Evolutionary conservation across 352 stramenopile genomes (phyloP), one percentile per base, ranked within the genome.

Genomic region (Globisporangium nagaii): DNA sequence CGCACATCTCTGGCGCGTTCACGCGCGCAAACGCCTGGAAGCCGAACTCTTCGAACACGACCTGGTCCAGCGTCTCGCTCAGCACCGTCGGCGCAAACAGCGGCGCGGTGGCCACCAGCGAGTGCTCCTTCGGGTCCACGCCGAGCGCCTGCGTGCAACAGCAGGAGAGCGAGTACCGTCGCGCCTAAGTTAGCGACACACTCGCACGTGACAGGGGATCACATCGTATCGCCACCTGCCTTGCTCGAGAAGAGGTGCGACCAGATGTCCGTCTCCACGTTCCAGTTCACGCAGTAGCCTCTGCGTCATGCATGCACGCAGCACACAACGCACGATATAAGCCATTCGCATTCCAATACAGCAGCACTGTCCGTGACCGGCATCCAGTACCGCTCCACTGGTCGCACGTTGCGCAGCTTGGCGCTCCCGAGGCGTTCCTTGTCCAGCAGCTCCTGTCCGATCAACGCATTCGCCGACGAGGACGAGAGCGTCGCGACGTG

Each of bases 261-360:
- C 67, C 73, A 87, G 8, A 90, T 53, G 30, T 88, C 80, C 4
- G 60, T 73, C 62, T 88, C 77, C 10, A 88, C 62, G 51, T 90
- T 90, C 80, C 80, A 90, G 45, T 90, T 90, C 36, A 90, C 78
- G 40, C 77, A 88, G 54, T 88, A 90, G 17, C 80, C 80, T n/a
- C 79, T 88, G 45, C 20, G 47, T 24, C 19, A n/a, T n/a, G n/a
- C n/a, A n/a, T n/a, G n/a, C n/a, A n/a, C n/a, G n/a, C n/a, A n/a
- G n/a, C 11, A 1, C 11, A 10, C 22, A 24, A n/a, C 2, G n/a
- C 31, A 32, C 9, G n/a, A n/a, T n/a, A n/a, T n/a, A n/a, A n/a
- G n/a, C n/a, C n/a, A n/a, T n/a, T n/a, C n/a, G n/a, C n/a, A n/a
- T n/a, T n/a, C n/a, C n/a, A n/a, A n/a, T n/a, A n/a, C n/a, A n/a